Percentiles rank a stretch among this genome's conserved stretches.
These are phyloP conservation scores for Blastomyces percursus DNA, from an alignment of 2,329 filamentous ascomycete species.

Conservation along the genomic window DNA sequence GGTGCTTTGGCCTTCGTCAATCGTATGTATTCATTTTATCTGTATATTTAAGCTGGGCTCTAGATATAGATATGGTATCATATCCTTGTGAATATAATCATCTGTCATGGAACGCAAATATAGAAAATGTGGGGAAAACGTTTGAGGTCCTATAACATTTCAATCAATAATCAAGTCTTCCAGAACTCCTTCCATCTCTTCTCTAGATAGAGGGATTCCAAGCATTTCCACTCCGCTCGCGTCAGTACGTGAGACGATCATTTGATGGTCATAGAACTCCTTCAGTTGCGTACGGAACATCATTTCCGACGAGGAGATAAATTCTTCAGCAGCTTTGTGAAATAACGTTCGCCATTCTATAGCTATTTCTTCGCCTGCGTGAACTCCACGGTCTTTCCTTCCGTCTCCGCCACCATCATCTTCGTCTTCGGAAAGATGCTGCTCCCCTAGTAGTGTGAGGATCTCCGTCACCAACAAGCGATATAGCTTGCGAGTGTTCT, in stretches of 20 bases:
- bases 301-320: conserved; percentile 94
- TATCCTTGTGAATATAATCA: conserved; percentile 1
- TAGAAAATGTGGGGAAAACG: neutral
- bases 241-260: conserved; percentile 85
- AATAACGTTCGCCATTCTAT: conserved; percentile 88
- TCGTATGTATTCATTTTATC: conserved; percentile 9
- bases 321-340: conserved; percentile 90
- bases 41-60: conserved; percentile 4
- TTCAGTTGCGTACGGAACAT: conserved; percentile 88
- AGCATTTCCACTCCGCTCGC: conserved; percentile 73
- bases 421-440: conserved; percentile 41
- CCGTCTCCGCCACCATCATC: conserved; percentile 27
- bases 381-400: conserved; percentile 13
- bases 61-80: conserved; percentile 1
- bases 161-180: conserved; percentile 54
- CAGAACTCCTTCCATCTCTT: conserved; percentile 78
- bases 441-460: conserved; percentile 54
- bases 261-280: conserved; percentile 97
- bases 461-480: conserved; percentile 75
- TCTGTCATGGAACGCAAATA: neutral
- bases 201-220: conserved; percentile 71
- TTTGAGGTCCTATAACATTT: conserved; percentile 5
- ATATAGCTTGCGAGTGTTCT: conserved; percentile 84
- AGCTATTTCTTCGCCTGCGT: conserved; percentile 41
- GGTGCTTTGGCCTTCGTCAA: neutral